Conservation (phyloP, 2,329 filamentous ascomycete genomes). For the Fusarium sp. region DNA sequence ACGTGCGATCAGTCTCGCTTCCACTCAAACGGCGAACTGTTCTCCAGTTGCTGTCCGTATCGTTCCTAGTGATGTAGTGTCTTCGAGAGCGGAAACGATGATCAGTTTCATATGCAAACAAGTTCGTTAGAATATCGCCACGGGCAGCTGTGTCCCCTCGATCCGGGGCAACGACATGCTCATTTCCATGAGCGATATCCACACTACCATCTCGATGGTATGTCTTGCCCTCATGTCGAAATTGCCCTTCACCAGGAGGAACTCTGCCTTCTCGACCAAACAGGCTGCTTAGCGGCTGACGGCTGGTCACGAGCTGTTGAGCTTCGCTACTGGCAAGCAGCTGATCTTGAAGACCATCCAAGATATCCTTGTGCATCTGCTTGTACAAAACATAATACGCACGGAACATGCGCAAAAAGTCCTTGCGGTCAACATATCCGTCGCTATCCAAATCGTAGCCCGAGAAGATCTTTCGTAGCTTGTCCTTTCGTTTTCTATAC, state of each 20-base stretch:
- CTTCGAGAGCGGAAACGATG: conserved; percentile 49
- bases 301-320: conserved; percentile 79
- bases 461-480: conserved; percentile 81
- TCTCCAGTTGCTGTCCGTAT: conserved; percentile 55
- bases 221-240: conserved; percentile 75
- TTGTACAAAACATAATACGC: conserved; percentile 93
- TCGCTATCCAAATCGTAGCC: conserved; percentile 93
- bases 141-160: conserved; percentile 71
- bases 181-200: conserved; percentile 70
- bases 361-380: conserved; percentile 87
- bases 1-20: conserved; percentile 55
- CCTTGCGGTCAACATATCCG: conserved; percentile 85
- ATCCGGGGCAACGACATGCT: conserved; percentile 70
- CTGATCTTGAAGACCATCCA: conserved; percentile 83
- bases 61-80: conserved; percentile 49
- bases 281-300: conserved; percentile 79
- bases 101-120: conserved; percentile 60
- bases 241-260: conserved; percentile 70
- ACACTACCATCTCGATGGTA: conserved; percentile 73
- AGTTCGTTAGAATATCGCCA: conserved; percentile 69
- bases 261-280: conserved; percentile 81
- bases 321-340: conserved; percentile 81
- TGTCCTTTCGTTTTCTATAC: conserved; percentile 75
- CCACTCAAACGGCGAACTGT: conserved; percentile 51
- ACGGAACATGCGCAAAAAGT: conserved; percentile 91